Conservation (phyloP, 352 stramenopile species). For the Phytophthora melonis region DNA sequence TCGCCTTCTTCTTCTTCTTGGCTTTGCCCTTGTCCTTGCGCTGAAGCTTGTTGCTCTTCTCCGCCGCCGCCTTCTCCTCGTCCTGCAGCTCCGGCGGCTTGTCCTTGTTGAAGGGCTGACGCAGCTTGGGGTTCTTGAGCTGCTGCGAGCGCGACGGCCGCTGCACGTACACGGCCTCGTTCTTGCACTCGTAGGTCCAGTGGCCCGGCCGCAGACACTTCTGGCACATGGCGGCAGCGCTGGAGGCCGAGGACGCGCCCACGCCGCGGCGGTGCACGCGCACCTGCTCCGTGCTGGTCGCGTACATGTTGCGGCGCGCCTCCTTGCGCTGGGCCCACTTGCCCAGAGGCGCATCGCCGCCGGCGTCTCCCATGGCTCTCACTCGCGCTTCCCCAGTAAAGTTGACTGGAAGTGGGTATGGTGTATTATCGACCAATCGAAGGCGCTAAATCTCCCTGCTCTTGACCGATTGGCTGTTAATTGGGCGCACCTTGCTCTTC, state of each 20-base stretch:
- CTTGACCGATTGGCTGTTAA: constrained; percentile 33
- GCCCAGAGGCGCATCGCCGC: constrained; percentile 58
- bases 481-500: constrained; percentile 10
- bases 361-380: constrained; percentile 38
- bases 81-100: constrained; percentile 64
- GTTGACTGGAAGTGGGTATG: neutral
- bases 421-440: constrained; percentile 22
- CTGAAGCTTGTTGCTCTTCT: constrained; percentile 23
- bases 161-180: constrained; percentile 83
- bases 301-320: constrained; percentile 85
- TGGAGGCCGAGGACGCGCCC: constrained; percentile 20
- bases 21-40: constrained; percentile 14
- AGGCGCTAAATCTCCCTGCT: constrained; percentile 18
- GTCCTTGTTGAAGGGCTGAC: constrained; percentile 85
- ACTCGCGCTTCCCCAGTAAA: no score
- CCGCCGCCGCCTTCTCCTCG: constrained; percentile 41
- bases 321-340: constrained; percentile 79
- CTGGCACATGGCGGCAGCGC: constrained; percentile 70
- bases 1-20: constrained; percentile 18
- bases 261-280: constrained; percentile 60
- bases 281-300: constrained; percentile 82
- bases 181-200: constrained; percentile 92
- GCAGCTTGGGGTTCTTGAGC: constrained; percentile 82
- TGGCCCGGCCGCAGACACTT: constrained; percentile 84
- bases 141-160: constrained; percentile 82